Percentiles rank a stretch among this genome's conserved stretches.
phyloP scores from a whole-genome alignment of 169 alveolate genomes.

The Theileria annulata region DNA sequence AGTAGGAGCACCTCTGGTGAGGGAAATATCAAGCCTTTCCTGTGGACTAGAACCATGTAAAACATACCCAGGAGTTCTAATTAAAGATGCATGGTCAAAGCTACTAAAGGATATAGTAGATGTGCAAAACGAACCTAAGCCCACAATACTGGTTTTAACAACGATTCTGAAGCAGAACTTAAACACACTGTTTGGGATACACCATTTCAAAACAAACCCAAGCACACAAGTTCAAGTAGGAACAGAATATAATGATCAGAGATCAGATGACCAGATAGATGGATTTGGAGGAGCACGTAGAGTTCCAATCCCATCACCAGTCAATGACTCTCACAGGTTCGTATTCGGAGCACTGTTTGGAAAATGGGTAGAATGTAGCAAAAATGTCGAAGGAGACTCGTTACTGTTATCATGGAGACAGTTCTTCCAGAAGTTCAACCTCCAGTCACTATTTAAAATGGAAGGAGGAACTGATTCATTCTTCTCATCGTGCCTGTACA shows the following conservation, averaged over 20 bases:
- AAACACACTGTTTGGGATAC: constrained; percentile 15
- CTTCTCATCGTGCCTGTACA: constrained; percentile 81
- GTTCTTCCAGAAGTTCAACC: constrained; percentile 83
- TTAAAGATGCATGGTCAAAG: constrained; percentile 62
- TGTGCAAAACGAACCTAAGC: constrained; percentile 45
- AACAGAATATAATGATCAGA: constrained; percentile 33
- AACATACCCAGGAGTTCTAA: constrained; percentile 45
- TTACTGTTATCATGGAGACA: constrained; percentile 69
- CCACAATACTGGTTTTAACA: constrained; percentile 52
- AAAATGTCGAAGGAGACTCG: constrained; percentile 62
- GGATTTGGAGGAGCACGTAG: constrained; percentile 78
- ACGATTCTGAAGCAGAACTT: constrained; percentile 40
- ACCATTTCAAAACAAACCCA: constrained; percentile 34
- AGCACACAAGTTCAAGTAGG: constrained; percentile 38
- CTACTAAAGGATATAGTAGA: constrained; percentile 60
- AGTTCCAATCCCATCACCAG: constrained; percentile 69
- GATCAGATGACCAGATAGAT: constrained; percentile 30
- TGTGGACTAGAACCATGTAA: constrained; percentile 60
- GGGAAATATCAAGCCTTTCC: constrained; percentile 39
- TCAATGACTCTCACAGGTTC: constrained; percentile 71
- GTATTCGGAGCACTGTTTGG: constrained; percentile 65
- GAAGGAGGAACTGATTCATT: constrained; percentile 85
- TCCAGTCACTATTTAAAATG: constrained; percentile 84
- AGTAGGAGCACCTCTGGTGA: constrained; percentile 30
- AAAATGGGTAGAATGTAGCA: constrained; percentile 72